Evolutionary conservation across 2,329 filamentous ascomycete genomes (phyloP), one percentile per base, ranked within the genome.

Genomic region (Paraconiothyrium brasiliense): DNA sequence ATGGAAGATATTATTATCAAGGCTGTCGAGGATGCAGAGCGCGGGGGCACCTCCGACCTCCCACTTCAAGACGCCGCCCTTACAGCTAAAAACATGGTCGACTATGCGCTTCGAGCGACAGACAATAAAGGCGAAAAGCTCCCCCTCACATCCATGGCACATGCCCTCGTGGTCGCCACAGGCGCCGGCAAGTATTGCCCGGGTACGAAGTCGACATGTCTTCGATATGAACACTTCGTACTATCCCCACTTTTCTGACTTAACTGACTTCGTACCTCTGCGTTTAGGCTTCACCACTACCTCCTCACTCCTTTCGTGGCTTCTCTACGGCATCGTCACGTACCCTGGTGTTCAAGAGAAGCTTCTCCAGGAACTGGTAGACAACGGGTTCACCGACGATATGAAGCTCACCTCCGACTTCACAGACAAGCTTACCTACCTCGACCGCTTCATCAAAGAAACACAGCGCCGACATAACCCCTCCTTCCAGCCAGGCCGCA

Each of bases 401-500:
- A 75, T 65, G 0, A 48, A 79, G 16, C 76, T 73, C 62, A 79
- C 79, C 2, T 67, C 73, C 14, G 81, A 79, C 43, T 75, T 74
- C 61, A 65, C 82, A 54, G 75, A 79, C 47, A 22, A 39, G 14
- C 80, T 89, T 6, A 69, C 77, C 1, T 87, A 84, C 74, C 80
- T 87, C 9, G 86, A 88, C 71, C 82, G 83, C 50, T 87, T 84
- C 72, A 77, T 89, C 79, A 89, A 89, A 73, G 87, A 89, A 71
- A 86, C 82, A 0, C 86, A 87, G 70, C 82, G 87, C 2, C 79
- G 80, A 3, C 87, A 89, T 77, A 89, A 86, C 74, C 85, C 87
- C 0, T 86, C 85, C 0, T 89, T 84, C 76, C 87, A 89, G 59
- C 85, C 87, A 0, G 87, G 80, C 1, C 85, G 87, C 34, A 89